phyloP scores from a whole-genome alignment of 352 stramenopile species.

The Phytopythium aichiense region DNA sequence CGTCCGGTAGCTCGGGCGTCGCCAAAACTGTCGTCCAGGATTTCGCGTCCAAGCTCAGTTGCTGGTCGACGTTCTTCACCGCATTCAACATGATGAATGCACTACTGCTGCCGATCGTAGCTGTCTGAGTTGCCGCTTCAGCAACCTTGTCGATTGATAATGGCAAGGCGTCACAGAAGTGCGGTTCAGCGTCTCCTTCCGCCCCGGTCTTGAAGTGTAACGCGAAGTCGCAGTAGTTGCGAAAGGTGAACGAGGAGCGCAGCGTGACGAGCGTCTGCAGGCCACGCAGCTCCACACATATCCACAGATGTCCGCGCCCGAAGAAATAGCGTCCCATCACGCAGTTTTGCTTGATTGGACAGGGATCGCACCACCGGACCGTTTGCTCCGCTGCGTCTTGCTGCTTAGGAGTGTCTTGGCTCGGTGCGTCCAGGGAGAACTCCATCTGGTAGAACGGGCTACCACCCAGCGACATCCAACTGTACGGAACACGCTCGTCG shows the following conservation, averaged over 20 bases:
- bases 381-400: not conserved
- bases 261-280: conserved; percentile 59
- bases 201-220: conserved; percentile 35
- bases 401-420: not conserved
- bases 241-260: conserved; percentile 35
- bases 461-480: conserved; percentile 56
- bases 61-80: conserved; percentile 20
- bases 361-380: conserved; percentile 57
- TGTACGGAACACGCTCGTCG: conserved; percentile 42
- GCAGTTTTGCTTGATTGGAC: conserved; percentile 50
- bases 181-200: not conserved
- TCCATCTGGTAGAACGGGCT: conserved; percentile 48
- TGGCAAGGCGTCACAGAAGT: not conserved
- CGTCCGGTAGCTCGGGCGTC: conserved; percentile 22
- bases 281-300: conserved; percentile 51
- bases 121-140: not conserved
- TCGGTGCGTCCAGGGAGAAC: conserved; percentile 40
- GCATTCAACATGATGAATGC: conserved; percentile 29
- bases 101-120: not conserved
- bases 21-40: conserved; percentile 26
- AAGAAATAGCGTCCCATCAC: conserved; percentile 56
- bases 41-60: conserved; percentile 12
- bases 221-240: conserved; percentile 38
- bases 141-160: not conserved
- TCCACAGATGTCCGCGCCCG: conserved; percentile 57